These are phyloP conservation scores for Fusarium sp. DNA, from an alignment of 2,329 filamentous ascomycete genomes.

Conservation along the genomic window DNA sequence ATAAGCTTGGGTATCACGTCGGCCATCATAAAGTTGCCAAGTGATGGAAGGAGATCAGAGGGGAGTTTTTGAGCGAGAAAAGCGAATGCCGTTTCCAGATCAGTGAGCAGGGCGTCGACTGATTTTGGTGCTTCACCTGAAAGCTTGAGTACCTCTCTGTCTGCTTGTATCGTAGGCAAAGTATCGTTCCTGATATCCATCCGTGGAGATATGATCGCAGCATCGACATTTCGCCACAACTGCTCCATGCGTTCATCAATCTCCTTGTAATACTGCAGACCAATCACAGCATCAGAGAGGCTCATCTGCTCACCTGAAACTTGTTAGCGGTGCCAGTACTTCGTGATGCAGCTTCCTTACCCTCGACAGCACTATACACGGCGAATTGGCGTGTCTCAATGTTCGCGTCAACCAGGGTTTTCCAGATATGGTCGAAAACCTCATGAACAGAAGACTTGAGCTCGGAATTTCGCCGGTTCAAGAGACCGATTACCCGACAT, in stretches of 20 bases:
- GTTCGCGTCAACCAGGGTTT: constrained; percentile 72
- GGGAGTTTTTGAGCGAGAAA: constrained; percentile 67
- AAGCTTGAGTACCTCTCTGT: constrained; percentile 57
- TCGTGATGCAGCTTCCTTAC: constrained; percentile 50
- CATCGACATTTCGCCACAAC: constrained; percentile 72
- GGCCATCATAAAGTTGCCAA: constrained; percentile 78
- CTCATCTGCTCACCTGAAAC: constrained; percentile 61
- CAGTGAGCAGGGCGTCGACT: constrained; percentile 63
- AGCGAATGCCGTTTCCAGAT: constrained; percentile 62
- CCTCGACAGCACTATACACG: constrained; percentile 63
- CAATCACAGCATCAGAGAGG: constrained; percentile 65
- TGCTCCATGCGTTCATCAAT: constrained; percentile 68
- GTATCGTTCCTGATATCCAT: constrained; percentile 56
- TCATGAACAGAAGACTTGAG: constrained; percentile 75
- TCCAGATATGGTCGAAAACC: constrained; percentile 77
- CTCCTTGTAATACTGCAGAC: constrained; percentile 69
- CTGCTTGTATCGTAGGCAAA: constrained; percentile 54
- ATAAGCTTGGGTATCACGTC: constrained; percentile 75
- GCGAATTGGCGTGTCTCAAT: constrained; percentile 63
- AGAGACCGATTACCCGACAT: constrained; percentile 71
- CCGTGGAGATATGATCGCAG: constrained; percentile 69
- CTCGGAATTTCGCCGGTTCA: constrained; percentile 73
- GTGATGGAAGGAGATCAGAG: constrained; percentile 63
- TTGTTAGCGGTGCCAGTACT: constrained; percentile 24
- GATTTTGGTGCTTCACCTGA: constrained; percentile 57